phyloP scores from a whole-genome alignment of 768 basidiomycete species.

The Mycena indigotica region DNA sequence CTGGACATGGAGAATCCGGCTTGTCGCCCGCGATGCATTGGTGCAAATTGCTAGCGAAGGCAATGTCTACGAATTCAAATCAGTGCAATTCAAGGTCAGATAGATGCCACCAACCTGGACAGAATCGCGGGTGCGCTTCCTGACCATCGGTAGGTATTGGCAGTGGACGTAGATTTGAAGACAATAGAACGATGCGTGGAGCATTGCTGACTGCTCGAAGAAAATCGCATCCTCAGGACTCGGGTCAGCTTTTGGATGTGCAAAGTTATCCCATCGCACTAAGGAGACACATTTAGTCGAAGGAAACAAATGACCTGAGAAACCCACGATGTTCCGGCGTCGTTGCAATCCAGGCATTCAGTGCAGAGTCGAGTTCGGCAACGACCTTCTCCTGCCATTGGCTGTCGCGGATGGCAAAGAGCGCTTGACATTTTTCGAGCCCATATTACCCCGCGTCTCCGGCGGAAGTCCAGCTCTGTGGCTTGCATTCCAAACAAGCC shows the following conservation, averaged over 20 bases:
- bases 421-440: not conserved
- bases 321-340: not conserved
- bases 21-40: constrained; percentile 8
- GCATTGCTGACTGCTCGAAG: not conserved
- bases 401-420: not conserved
- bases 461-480: not conserved
- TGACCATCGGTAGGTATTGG: not conserved
- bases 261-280: not conserved
- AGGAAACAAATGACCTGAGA: not conserved
- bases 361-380: too few species aligned
- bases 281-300: not conserved
- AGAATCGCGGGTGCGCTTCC: not conserved
- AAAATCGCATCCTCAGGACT: not conserved
- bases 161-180: not conserved
- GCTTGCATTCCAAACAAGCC: not conserved
- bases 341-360: not conserved
- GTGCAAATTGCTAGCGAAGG: constrained; percentile 21
- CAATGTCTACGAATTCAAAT: not conserved
- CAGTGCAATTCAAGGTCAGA: not conserved
- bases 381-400: not conserved
- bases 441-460: not conserved
- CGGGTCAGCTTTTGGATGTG: not conserved
- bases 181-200: not conserved
- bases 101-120: not conserved
- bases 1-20: constrained; percentile 1